Base-by-base conservation (phyloP, 495 filamentous ascomycete genomes). In the Ramalina intermedia region DNA sequence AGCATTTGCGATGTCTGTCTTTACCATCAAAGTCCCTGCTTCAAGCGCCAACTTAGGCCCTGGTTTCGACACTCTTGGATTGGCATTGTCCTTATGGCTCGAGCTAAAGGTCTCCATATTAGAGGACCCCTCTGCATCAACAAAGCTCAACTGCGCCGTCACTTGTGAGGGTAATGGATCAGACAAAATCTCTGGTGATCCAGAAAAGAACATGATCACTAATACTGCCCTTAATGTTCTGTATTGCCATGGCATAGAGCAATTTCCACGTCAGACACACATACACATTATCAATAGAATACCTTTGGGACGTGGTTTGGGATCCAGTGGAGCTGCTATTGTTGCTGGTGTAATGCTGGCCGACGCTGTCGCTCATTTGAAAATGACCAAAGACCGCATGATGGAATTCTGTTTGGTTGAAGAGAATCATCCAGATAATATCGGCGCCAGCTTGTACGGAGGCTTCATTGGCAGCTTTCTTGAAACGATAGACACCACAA, bases 361-460 rank as follows among this genome's bases (percentile, higher is more conserved):
- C 18, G 96, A 95, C 70, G 84, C 86, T 61, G 81, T 94, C 37
- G 90, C 87, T 5, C 69, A 81, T 35, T 70, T 98, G 43, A 78
- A 81, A 4, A 67, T 98, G 47, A 78, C 75, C 37, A 85, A 87
- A 55, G 84, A 84, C 36, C 74, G 91, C 12, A 73, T 98, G 62
- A 78, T 96, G 58, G 91, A 96, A 64, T 98, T 84, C 59, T 95
- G 87, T 58, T 68, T 98, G 50, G 95, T 96, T 89, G 88, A 90
- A 61, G 80, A 76, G 65, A 80, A 90, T 24, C 91, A 98, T 66
- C 91, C 91, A 4, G 91, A 98, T 68, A 96, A 98, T 56, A 85
- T 98, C 29, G 93, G 86, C 51, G 91, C 91, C 1, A 87, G 90
- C 1, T 74, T 95, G 24, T 95, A 88, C 60, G 91, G 91, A 41